Base-by-base conservation (phyloP, 192 early-diverging fungal genomes). In the Chytriomyces confervae region DNA sequence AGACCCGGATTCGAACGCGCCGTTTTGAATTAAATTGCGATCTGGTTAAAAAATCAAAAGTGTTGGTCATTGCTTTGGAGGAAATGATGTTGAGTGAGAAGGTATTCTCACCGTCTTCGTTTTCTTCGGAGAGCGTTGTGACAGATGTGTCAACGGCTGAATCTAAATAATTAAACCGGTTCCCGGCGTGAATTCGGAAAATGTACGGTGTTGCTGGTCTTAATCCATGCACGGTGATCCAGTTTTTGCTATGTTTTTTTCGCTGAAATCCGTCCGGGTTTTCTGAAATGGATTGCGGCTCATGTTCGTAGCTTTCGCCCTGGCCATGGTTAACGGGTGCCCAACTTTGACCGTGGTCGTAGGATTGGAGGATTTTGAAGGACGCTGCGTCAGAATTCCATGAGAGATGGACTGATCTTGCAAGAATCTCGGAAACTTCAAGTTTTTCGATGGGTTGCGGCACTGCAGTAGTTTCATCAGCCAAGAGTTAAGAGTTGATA, bases 231-330 rank as follows among this genome's bases (percentile, higher is more conserved):
- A 79, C 61, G 3, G 66, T 62, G 43, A 82, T 65, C 49, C 65
- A 63, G 65, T 78, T 78, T 20, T 51, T 60, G 20, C 70, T 67
- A 10, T 49, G 45, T n/a, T 18, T 43, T 8, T 0, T 50, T n/a
- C 79, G 68, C 24, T 50, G 45, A 24, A 72, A 71, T 20, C 77
- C 77, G 43, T 79, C 69, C 1, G 47, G 68, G 5, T 62, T 20
- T 18, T 64, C 46, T 10, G 77, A 79, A 13, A 62, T 47, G 8
- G 27, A 10, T 10, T 72, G 69, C 8, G 77, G 77, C 8, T 50
- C 72, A 27, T 76, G 79, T n/a, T 76, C 51, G 49, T 79, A 82
- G 81, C 76, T 78, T 75, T 82, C 81, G 6, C 81, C 81, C 63
- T 82, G 77, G 46, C 77, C 77, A 10, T 63, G 57, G 81, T 82